phyloP scores from a whole-genome alignment of 768 basidiomycete species.

The Collybia nuda region DNA sequence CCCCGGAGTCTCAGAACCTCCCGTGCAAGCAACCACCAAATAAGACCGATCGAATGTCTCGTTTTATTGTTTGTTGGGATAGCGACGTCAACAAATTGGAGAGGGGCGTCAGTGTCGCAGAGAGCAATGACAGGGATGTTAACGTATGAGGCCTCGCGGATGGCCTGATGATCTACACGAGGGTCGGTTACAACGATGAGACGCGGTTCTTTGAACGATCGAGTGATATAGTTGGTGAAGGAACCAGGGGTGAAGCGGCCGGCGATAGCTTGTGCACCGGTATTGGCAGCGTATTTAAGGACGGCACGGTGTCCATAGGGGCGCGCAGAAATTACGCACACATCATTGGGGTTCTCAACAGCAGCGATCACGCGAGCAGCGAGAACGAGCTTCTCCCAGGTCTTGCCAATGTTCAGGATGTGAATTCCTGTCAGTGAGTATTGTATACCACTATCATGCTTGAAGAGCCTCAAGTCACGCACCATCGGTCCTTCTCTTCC shows the following conservation, averaged over 20 bases:
- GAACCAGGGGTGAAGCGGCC: constrained; percentile 99
- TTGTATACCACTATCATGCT: constrained; percentile 9
- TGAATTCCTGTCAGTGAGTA: constrained; percentile 71
- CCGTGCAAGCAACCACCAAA: constrained; percentile 97
- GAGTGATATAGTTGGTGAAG: constrained; percentile 99
- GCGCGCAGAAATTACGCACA: constrained; percentile 97
- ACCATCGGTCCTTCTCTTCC: constrained; percentile 96
- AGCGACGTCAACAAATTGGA: constrained; percentile 96
- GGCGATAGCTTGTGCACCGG: constrained; percentile 97
- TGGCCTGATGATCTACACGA: constrained; percentile 99
- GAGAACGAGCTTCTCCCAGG: constrained; percentile 99
- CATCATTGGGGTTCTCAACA: constrained; percentile 97
- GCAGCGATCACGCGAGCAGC: constrained; percentile 97
- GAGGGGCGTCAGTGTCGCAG: constrained; percentile 97
- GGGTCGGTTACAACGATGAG: constrained; percentile 98
- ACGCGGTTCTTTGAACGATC: constrained; percentile 99
- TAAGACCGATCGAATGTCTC: constrained; percentile 93
- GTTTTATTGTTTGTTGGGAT: constrained; percentile 99
- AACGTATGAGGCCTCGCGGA: constrained; percentile 99
- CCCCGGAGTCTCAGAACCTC: constrained; percentile 97
- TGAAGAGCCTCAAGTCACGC: constrained; percentile 27
- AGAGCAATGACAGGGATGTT: constrained; percentile 99
- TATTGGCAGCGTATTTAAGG: constrained; percentile 97
- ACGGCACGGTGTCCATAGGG: constrained; percentile 99
- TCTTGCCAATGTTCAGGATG: constrained; percentile 98